Evolutionary conservation across 306 rosid species (phyloP).

Genomic region (Abrus pulchellus): DNA sequence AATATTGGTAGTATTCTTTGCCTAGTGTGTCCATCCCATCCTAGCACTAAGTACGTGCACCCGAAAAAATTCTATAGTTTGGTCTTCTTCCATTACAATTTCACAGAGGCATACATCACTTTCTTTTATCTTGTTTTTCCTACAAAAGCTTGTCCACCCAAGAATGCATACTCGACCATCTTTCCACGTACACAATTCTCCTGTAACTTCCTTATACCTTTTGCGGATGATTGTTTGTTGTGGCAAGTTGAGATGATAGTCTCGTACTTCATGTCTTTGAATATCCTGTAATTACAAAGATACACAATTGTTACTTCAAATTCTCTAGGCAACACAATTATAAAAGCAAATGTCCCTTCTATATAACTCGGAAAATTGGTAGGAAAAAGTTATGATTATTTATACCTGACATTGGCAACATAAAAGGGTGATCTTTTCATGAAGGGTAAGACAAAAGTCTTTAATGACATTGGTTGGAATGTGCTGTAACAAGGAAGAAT

Average conservation of each 20-base stretch:
- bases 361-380: neutral
- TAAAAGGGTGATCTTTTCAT: slow-evolving; percentile 12
- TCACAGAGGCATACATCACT: slow-evolving; percentile 48
- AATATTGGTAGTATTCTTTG: too few relatives aligned
- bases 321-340: slow-evolving; percentile 10
- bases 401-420: slow-evolving; percentile 47
- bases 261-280: neutral
- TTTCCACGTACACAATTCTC: slow-evolving; percentile 5
- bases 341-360: neutral
- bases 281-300: slow-evolving; percentile 33
- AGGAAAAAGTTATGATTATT: too few relatives aligned
- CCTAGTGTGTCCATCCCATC: slow-evolving; percentile 7
- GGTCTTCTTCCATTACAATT: slow-evolving; percentile 9
- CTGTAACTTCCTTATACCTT: neutral
- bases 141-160: slow-evolving; percentile 37
- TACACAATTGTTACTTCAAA: neutral
- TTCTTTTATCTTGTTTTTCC: slow-evolving; percentile 13
- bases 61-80: neutral
- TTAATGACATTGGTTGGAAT: slow-evolving; percentile 20
- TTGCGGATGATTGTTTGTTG: neutral
- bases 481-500: slow-evolving; percentile 34
- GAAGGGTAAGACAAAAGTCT: slow-evolving; percentile 7
- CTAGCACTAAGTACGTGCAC: slow-evolving; percentile 38
- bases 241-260: slow-evolving; percentile 10
- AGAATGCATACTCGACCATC: slow-evolving; percentile 31